Percentiles rank a stretch among this genome's conserved stretches.
Evolutionary conservation across 345 rosid genomes (phyloP).

Genomic region (Orychophragmus violaceus): DNA sequence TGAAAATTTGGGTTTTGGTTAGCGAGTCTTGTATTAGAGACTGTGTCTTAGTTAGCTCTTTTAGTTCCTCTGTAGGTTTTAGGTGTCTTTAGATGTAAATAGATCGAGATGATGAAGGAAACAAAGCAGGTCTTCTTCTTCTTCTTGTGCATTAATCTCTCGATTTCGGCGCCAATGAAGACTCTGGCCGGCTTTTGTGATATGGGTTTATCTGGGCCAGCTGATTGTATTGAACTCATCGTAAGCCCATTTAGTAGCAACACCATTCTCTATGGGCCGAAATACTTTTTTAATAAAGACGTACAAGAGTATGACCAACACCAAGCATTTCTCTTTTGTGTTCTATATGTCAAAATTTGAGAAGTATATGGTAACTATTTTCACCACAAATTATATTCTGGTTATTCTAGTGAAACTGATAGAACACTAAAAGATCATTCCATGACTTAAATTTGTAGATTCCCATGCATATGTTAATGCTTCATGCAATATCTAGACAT

Average conservation of each 20-base stretch:
- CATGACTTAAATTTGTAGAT: neutral
- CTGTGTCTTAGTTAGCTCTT: neutral
- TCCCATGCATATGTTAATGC: neutral
- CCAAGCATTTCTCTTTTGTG: neutral
- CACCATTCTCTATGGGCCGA: neutral
- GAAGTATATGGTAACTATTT: neutral
- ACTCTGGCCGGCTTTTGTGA: neutral
- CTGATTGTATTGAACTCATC: neutral
- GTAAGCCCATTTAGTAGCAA: neutral
- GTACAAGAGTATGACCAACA: too few species aligned
- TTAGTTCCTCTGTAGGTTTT: slow-evolving; percentile 5
- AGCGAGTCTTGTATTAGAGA: neutral
- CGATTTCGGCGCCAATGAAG: too few species aligned
- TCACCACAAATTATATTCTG: neutral
- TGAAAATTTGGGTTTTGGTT: neutral
- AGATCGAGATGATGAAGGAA: neutral
- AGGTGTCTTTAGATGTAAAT: slow-evolving; percentile 16
- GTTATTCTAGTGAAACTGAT: neutral
- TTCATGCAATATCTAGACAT: too few species aligned
- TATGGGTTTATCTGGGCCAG: neutral
- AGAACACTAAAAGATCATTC: neutral
- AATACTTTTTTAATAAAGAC: too few species aligned
- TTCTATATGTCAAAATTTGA: too few species aligned
- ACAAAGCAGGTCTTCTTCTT: neutral
- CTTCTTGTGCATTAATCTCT: neutral